Percentiles rank a stretch among this genome's conserved stretches.
phyloP scores from a whole-genome alignment of 306 rosid genomes.

The Cicer arietinum region DNA sequence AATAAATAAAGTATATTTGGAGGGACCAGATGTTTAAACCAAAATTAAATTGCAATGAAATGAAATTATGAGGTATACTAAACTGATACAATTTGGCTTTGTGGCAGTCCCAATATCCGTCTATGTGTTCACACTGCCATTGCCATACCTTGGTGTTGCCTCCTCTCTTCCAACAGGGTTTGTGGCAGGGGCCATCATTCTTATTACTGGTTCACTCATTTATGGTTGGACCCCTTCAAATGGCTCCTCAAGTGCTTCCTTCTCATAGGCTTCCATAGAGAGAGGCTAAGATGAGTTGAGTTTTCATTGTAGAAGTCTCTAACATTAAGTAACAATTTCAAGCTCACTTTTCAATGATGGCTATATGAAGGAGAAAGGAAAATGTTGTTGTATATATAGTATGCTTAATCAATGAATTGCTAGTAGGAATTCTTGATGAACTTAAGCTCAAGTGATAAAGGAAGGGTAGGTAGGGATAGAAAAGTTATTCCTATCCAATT shows the following conservation, averaged over 20 bases:
- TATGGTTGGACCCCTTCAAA: slow-evolving; percentile 79
- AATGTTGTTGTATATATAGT: slow-evolving; percentile 16
- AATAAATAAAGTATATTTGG: too few relatives aligned
- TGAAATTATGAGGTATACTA: slow-evolving; percentile 33
- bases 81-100: slow-evolving; percentile 41
- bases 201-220: slow-evolving; percentile 66
- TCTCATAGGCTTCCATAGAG: slow-evolving; percentile 47
- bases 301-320: slow-evolving; percentile 15
- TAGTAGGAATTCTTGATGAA: slow-evolving; percentile 20
- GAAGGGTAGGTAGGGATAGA: background rate
- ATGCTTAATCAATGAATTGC: slow-evolving; percentile 14
- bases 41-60: background rate
- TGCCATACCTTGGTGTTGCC: slow-evolving; percentile 83
- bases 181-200: slow-evolving; percentile 73
- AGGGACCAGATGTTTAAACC: too few relatives aligned
- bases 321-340: slow-evolving; percentile 34
- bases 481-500: slow-evolving; percentile 33
- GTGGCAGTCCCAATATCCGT: slow-evolving; percentile 83
- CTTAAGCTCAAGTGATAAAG: slow-evolving; percentile 18
- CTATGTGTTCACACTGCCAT: slow-evolving; percentile 78
- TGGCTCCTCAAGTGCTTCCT: slow-evolving; percentile 48
- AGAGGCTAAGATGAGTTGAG: slow-evolving; percentile 30
- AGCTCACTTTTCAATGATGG: slow-evolving; percentile 19
- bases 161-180: slow-evolving; percentile 84
- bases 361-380: slow-evolving; percentile 29